Conservation (phyloP, 108 stramenopile species). For the Cyclostephanos tholiformis region DNA sequence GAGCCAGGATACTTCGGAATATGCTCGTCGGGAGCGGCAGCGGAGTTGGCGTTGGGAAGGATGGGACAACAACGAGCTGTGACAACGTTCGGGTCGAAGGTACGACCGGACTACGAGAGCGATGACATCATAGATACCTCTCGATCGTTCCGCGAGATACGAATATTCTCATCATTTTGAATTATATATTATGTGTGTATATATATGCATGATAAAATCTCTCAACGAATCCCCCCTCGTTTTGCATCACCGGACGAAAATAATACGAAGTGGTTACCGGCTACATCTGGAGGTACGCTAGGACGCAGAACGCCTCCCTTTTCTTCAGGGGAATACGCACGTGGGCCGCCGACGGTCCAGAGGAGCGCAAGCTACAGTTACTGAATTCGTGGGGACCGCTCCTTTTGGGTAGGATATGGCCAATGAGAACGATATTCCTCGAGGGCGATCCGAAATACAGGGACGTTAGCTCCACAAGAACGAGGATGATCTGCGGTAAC, state of each 20-base stretch:
- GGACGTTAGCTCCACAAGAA: slow-evolving; percentile 74
- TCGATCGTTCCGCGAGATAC: no score
- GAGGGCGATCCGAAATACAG: slow-evolving; percentile 84
- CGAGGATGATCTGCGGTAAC: slow-evolving; percentile 60
- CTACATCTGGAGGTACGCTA: slow-evolving; percentile 87
- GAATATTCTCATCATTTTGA: background rate
- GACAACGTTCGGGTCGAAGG: slow-evolving; percentile 69
- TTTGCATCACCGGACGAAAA: background rate
- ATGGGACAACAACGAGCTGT: slow-evolving; percentile 6
- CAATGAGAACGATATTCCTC: slow-evolving; percentile 70
- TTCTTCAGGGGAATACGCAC: slow-evolving; percentile 87
- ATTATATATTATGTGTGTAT: background rate
- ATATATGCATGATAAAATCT: background rate
- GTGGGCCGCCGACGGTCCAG: slow-evolving; percentile 80
- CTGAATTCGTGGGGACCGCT: slow-evolving; percentile 72
- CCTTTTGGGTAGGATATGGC: slow-evolving; percentile 65
- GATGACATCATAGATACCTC: no score
- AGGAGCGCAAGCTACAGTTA: slow-evolving; percentile 73
- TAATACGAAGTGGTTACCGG: slow-evolving; percentile 61
- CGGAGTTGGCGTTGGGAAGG: background rate
- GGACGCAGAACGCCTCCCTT: slow-evolving; percentile 49
- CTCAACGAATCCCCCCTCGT: background rate
- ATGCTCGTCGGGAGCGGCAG: slow-evolving; percentile 30
- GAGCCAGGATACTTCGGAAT: slow-evolving; percentile 59
- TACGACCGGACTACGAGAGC: slow-evolving; percentile 12